These are phyloP conservation scores for Globisporangium heterothallicum DNA, from an alignment of 352 stramenopile genomes.

Conservation along the genomic window DNA sequence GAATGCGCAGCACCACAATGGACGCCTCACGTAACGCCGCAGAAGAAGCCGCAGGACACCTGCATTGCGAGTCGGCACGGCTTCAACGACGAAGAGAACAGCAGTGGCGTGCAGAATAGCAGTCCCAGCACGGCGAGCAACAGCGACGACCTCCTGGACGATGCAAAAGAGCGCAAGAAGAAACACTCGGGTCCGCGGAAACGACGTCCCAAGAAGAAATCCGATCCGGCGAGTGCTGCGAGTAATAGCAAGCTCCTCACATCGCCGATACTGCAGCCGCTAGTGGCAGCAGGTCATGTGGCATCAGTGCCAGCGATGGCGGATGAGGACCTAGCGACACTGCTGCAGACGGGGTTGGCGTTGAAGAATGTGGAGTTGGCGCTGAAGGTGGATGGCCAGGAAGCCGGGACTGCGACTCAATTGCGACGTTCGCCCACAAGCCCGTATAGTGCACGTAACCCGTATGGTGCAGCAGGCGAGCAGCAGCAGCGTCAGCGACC, in stretches of 20 bases:
- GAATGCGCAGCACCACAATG: not conserved
- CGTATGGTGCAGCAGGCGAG: not conserved
- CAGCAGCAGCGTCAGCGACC: not conserved
- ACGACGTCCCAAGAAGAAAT: constrained; percentile 62
- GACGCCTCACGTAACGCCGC: not conserved
- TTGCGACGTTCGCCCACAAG: not conserved
- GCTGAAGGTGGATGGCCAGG: not conserved
- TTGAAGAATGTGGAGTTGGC: not conserved
- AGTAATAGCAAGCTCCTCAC: not conserved
- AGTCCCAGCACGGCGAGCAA: not conserved
- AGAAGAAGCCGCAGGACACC: not conserved
- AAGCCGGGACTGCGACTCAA: not conserved
- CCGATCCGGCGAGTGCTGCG: not conserved
- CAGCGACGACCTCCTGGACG: constrained; percentile 1
- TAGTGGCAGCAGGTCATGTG: not conserved
- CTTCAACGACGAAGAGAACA: not conserved
- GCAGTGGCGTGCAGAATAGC: not conserved
- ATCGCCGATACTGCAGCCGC: not conserved
- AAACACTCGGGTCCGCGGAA: constrained; percentile 58
- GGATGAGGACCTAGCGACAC: constrained; percentile 7
- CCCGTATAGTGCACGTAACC: not conserved
- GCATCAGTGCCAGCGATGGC: not conserved
- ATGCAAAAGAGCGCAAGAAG: constrained; percentile 17
- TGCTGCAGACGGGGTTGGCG: constrained; percentile 9
- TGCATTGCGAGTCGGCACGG: too few species aligned